Conservation (phyloP, 306 rosid genomes). For the Delonix regia region DNA sequence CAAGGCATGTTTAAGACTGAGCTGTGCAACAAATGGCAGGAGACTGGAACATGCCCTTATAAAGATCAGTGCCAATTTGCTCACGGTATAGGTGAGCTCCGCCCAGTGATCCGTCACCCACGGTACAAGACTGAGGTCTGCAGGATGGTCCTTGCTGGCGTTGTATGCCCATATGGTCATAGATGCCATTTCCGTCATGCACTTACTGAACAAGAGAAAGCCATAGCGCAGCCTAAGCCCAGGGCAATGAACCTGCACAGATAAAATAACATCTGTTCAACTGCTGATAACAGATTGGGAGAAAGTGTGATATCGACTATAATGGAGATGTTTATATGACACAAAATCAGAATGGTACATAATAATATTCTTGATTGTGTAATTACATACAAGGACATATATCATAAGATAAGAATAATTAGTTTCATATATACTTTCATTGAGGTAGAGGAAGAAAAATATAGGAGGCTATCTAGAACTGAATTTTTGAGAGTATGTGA, state of each 20-base stretch:
- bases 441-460: slow-evolving; percentile 7
- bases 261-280: slow-evolving; percentile 15
- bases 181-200: slow-evolving; percentile 98
- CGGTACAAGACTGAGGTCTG: slow-evolving; percentile 95
- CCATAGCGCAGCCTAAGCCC: slow-evolving; percentile 47
- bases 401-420: slow-evolving; percentile 35
- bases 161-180: slow-evolving; percentile 83
- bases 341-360: slow-evolving; percentile 42
- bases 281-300: slow-evolving; percentile 23
- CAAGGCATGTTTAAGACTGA: slow-evolving; percentile 96
- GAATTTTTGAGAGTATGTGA: slow-evolving; percentile 33
- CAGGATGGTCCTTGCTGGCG: slow-evolving; percentile 83
- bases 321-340: slow-evolving; percentile 30
- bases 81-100: slow-evolving; percentile 85
- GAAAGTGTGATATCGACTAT: slow-evolving; percentile 32
- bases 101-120: slow-evolving; percentile 94
- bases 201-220: slow-evolving; percentile 69
- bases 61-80: slow-evolving; percentile 83
- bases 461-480: slow-evolving; percentile 34
- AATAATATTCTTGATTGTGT: slow-evolving; percentile 47
- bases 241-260: slow-evolving; percentile 50
- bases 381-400: slow-evolving; percentile 43
- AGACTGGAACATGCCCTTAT: slow-evolving; percentile 83
- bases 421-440: slow-evolving; percentile 36
- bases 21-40: slow-evolving; percentile 96